These are phyloP conservation scores for Epipyxis sp. DNA, from an alignment of 108 stramenopile species.

Conservation along the genomic window DNA sequence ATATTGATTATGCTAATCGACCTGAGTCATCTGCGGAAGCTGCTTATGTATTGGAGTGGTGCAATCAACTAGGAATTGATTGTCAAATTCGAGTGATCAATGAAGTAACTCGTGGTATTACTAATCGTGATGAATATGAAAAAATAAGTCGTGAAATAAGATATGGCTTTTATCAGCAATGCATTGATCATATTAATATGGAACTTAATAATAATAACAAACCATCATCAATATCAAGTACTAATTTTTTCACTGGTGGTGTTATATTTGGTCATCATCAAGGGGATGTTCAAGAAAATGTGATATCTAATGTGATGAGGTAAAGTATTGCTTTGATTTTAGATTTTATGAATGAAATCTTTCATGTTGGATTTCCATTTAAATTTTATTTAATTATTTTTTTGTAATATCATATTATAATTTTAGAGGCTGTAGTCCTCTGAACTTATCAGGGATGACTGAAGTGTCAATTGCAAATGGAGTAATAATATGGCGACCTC, in stretches of 20 bases:
- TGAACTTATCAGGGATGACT: constrained; percentile 47
- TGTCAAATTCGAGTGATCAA: constrained; percentile 63
- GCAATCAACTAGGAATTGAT: constrained; percentile 55
- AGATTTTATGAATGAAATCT: no score
- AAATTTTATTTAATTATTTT: background rate
- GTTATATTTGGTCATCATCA: constrained; percentile 93
- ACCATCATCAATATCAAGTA: no score
- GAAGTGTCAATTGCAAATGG: constrained; percentile 74
- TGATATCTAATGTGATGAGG: constrained; percentile 83
- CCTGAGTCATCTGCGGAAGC: constrained; percentile 84
- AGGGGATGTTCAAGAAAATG: constrained; percentile 94
- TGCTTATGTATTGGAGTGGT: constrained; percentile 72
- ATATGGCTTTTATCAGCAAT: constrained; percentile 71
- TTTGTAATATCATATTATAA: background rate
- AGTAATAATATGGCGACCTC: constrained; percentile 77
- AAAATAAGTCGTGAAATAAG: constrained; percentile 73
- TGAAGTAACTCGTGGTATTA: constrained; percentile 79
- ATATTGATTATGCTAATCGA: constrained; percentile 91
- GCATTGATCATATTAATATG: no score
- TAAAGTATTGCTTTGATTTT: no score
- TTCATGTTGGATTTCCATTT: no score
- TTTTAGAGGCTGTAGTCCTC: constrained; percentile 14
- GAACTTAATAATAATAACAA: background rate
- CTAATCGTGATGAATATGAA: constrained; percentile 89
- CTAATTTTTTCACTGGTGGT: no score